A percentile compares a stretch with the other conserved stretches of the same genome.
phyloP scores from a whole-genome alignment of 768 basidiomycete genomes.

The Boletus fagicola region DNA sequence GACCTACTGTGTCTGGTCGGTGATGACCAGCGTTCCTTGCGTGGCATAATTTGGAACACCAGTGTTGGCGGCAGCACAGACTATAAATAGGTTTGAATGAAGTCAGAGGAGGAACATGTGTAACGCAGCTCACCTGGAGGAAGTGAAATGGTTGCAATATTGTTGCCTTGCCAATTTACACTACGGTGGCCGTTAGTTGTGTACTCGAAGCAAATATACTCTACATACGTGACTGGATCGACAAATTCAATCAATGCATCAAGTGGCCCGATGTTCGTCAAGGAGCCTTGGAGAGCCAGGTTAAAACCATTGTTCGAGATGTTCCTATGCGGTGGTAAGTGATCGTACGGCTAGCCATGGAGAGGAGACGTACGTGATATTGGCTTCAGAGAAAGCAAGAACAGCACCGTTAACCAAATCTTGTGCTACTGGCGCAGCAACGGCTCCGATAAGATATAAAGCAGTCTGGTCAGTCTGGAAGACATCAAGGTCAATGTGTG shows the following conservation, averaged over 20 bases:
- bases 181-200: conserved; percentile 30
- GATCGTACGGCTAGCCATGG: conserved; percentile 38
- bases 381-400: conserved; percentile 54
- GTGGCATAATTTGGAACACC: conserved; percentile 65
- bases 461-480: conserved; percentile 58
- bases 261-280: conserved; percentile 63
- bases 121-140: conserved; percentile 44
- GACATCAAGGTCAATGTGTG: conserved; percentile 1
- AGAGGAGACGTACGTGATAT: conserved; percentile 46
- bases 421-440: conserved; percentile 65
- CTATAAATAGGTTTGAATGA: conserved; percentile 29
- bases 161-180: conserved; percentile 59
- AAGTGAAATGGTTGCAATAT: conserved; percentile 65
- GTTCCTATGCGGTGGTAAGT: conserved; percentile 50
- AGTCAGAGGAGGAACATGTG: neutral
- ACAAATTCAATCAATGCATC: conserved; percentile 67
- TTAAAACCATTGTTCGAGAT: conserved; percentile 63
- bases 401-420: conserved; percentile 56
- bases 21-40: conserved; percentile 54
- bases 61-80: conserved; percentile 64
- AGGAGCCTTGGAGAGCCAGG: conserved; percentile 54
- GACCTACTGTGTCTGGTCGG: conserved; percentile 46
- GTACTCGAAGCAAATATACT: neutral
- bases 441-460: conserved; percentile 67
- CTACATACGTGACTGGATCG: conserved; percentile 55